Evolutionary conservation across 306 rosid species (phyloP).

Genomic region (Prinsepia uniflora): DNA sequence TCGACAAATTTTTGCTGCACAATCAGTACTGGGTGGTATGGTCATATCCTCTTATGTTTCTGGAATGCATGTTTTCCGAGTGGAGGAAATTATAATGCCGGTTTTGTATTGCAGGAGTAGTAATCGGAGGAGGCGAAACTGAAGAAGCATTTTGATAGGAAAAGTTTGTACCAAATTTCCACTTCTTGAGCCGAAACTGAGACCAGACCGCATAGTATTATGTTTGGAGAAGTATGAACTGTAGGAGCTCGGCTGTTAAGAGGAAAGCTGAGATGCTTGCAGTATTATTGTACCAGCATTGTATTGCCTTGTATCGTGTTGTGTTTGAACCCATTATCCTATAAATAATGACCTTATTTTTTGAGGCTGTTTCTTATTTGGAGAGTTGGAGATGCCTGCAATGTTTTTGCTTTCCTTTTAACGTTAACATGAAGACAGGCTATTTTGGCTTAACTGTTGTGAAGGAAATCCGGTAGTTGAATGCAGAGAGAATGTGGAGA

Average conservation of each 20-base stretch:
- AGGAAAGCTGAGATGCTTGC: neutral
- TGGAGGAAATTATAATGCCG: constrained; percentile 1
- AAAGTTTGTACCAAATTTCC: constrained; percentile 23
- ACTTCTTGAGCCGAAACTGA: constrained; percentile 16
- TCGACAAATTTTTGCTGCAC: constrained; percentile 61
- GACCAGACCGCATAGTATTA: neutral
- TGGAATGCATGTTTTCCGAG: neutral
- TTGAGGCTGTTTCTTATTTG: no score
- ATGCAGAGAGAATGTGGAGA: no score
- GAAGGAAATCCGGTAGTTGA: no score
- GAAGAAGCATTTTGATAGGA: constrained; percentile 49
- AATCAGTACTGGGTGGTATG: constrained; percentile 82
- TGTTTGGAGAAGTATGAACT: no score
- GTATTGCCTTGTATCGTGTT: no score
- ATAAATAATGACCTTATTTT: no score
- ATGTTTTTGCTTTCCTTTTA: no score
- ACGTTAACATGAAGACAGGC: no score
- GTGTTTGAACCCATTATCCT: no score
- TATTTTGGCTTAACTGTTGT: no score
- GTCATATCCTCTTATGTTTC: constrained; percentile 8
- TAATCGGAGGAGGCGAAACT: constrained; percentile 61
- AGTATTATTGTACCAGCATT: no score
- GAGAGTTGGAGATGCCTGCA: no score
- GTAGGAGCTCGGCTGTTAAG: neutral
- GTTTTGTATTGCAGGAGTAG: constrained; percentile 54